Evolutionary conservation across 2,329 filamentous ascomycete species (phyloP).

Genomic region (Aspergillus udagawae): DNA sequence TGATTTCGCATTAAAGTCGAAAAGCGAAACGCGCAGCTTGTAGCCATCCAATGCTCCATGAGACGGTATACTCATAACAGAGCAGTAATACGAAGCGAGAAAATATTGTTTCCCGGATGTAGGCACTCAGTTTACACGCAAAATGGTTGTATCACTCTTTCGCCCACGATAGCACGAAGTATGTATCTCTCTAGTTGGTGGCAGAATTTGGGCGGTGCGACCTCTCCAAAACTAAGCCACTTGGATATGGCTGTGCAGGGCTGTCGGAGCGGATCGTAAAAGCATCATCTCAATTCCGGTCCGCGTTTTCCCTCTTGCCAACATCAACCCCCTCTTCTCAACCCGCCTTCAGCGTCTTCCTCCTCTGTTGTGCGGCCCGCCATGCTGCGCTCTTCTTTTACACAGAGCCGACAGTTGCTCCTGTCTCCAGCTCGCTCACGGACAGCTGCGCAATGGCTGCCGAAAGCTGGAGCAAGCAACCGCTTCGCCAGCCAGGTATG

Average conservation of each 20-base stretch:
- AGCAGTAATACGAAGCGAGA: too few species aligned
- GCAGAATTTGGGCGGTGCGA: slow-evolving; percentile 10
- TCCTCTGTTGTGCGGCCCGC: slow-evolving; percentile 43
- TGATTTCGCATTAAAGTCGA: background rate
- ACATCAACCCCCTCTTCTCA: slow-evolving; percentile 22
- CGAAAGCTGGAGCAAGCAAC: slow-evolving; percentile 34
- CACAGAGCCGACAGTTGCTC: slow-evolving; percentile 43
- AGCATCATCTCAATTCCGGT: slow-evolving; percentile 31
- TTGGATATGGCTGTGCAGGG: slow-evolving; percentile 24
- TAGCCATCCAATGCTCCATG: too few species aligned
- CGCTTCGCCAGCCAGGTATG: slow-evolving; percentile 40
- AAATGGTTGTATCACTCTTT: background rate
- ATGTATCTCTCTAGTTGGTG: background rate
- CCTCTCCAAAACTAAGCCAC: slow-evolving; percentile 19
- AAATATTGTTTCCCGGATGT: too few species aligned
- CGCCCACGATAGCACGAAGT: background rate
- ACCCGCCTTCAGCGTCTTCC: slow-evolving; percentile 22
- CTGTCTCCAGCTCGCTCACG: slow-evolving; percentile 35
- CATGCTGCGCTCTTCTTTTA: slow-evolving; percentile 55
- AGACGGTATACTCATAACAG: too few species aligned
- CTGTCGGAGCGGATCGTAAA: slow-evolving; percentile 39
- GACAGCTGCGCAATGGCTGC: slow-evolving; percentile 42
- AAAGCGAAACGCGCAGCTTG: too few species aligned
- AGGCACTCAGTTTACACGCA: too few species aligned
- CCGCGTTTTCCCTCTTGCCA: slow-evolving; percentile 29